A percentile compares a stretch with the other conserved stretches of the same genome.
These are phyloP conservation scores for Tetrahymena borealis DNA, from an alignment of 73 alveolate genomes.

Conservation along the genomic window DNA sequence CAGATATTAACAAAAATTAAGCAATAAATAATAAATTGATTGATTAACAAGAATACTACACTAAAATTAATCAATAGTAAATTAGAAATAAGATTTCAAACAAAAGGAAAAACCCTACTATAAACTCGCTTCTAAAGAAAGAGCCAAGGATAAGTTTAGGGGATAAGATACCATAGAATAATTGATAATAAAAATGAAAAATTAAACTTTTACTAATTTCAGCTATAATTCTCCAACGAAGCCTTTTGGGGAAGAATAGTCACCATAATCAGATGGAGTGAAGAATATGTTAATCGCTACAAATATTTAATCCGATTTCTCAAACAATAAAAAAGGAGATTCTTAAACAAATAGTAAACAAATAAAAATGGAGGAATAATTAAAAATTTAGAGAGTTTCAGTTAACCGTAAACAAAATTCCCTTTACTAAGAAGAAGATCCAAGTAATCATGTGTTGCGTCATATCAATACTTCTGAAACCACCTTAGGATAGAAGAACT, in stretches of 20 bases:
- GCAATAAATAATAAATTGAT: too few species aligned
- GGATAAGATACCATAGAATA: too few species aligned
- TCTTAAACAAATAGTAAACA: neutral
- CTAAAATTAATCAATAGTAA: too few species aligned
- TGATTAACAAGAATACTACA: too few species aligned
- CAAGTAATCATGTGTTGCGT: neutral
- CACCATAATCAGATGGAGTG: neutral
- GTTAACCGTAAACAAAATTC: neutral
- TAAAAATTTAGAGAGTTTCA: neutral
- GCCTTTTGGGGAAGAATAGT: neutral
- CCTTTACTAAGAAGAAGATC: neutral
- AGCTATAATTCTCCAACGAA: neutral
- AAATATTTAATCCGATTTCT: neutral
- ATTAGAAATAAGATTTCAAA: neutral
- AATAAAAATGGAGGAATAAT: neutral
- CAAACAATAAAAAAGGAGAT: neutral
- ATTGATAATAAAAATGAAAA: too few species aligned
- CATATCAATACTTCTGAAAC: neutral
- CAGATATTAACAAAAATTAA: too few species aligned
- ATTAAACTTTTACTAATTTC: neutral
- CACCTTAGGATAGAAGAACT: neutral
- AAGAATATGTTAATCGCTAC: neutral
- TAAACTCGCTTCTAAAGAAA: too few species aligned
- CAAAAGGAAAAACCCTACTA: neutral
- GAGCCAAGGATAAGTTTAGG: too few species aligned